phyloP scores from a whole-genome alignment of 345 rosid genomes.

The Mangifera indica region DNA sequence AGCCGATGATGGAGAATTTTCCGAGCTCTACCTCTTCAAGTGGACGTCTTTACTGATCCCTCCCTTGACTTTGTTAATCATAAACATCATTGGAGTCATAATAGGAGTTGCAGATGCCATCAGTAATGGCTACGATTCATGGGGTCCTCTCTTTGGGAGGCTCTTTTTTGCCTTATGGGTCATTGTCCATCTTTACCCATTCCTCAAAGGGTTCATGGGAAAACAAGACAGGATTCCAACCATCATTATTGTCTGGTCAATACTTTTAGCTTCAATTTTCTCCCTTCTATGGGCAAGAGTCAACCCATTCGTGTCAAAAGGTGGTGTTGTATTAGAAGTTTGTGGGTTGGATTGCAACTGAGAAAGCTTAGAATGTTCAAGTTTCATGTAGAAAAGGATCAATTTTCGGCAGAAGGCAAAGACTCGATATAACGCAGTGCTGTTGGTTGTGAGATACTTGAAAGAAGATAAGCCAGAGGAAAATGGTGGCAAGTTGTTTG shows the following conservation, averaged over 20 bases:
- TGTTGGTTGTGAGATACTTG: conserved; percentile 8
- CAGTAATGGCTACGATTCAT: conserved; percentile 61
- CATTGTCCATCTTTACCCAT: conserved; percentile 60
- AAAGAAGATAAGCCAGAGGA: conserved; percentile 14
- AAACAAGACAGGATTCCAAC: conserved; percentile 63
- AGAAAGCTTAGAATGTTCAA: conserved; percentile 10
- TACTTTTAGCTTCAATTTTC: conserved; percentile 57
- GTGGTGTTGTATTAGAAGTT: conserved; percentile 46
- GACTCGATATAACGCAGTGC: background rate
- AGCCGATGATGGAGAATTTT: conserved; percentile 61
- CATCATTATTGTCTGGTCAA: conserved; percentile 61
- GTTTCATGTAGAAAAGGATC: conserved; percentile 9
- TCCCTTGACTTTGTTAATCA: conserved; percentile 51
- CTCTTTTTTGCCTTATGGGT: conserved; percentile 65
- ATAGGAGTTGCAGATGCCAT: conserved; percentile 64
- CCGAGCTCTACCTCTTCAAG: conserved; percentile 62
- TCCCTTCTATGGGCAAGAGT: conserved; percentile 66
- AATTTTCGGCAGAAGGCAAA: conserved; percentile 8
- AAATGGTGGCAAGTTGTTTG: conserved; percentile 21
- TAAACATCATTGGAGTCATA: conserved; percentile 56
- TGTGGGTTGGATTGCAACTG: conserved; percentile 55
- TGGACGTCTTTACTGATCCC: conserved; percentile 66
- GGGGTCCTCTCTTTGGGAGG: conserved; percentile 69
- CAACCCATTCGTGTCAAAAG: conserved; percentile 50
- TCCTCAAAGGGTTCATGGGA: conserved; percentile 61